phyloP scores from a whole-genome alignment of 768 basidiomycete genomes.

The Heimioporus sp. region DNA sequence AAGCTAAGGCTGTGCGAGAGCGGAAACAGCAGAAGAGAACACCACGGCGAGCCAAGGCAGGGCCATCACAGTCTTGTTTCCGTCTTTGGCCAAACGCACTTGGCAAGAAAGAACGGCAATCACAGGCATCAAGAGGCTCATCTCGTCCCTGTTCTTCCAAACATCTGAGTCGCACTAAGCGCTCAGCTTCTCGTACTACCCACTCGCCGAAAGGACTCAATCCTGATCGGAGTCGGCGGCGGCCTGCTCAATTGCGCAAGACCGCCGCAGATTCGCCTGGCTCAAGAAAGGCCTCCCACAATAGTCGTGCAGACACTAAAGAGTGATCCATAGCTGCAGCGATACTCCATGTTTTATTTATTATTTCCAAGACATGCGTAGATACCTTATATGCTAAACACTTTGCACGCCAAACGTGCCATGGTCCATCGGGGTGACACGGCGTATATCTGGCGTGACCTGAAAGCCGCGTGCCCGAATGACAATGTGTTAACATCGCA shows the following conservation, averaged over 20 bases:
- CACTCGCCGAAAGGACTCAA: conserved; percentile 15
- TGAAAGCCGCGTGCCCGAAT: not conserved
- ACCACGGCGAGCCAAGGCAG: conserved; percentile 16
- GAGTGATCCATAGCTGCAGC: not conserved
- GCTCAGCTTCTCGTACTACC: conserved; percentile 12
- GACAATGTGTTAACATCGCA: conserved; percentile 1
- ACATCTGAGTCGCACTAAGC: conserved; percentile 3
- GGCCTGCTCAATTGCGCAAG: conserved; percentile 16
- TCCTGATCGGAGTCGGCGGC: conserved; percentile 12
- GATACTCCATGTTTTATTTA: conserved; percentile 19
- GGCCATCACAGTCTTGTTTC: conserved; percentile 10
- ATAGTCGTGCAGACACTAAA: conserved; percentile 11
- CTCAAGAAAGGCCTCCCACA: conserved; percentile 20
- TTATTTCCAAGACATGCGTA: conserved; percentile 10
- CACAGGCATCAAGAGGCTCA: conserved; percentile 7
- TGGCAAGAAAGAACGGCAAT: conserved; percentile 9
- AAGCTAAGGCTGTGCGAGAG: conserved; percentile 41
- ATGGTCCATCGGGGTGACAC: too few relatives aligned
- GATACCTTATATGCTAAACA: not conserved
- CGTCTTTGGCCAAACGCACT: conserved; percentile 29
- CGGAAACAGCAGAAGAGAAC: conserved; percentile 26
- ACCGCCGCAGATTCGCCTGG: conserved; percentile 6
- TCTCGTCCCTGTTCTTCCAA: conserved; percentile 11
- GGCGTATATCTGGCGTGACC: too few relatives aligned
- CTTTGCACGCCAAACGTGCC: too few relatives aligned